Evolutionary conservation across 1,284 basidiomycete genomes (phyloP).

Genomic region (Apiotrichum sp.): DNA sequence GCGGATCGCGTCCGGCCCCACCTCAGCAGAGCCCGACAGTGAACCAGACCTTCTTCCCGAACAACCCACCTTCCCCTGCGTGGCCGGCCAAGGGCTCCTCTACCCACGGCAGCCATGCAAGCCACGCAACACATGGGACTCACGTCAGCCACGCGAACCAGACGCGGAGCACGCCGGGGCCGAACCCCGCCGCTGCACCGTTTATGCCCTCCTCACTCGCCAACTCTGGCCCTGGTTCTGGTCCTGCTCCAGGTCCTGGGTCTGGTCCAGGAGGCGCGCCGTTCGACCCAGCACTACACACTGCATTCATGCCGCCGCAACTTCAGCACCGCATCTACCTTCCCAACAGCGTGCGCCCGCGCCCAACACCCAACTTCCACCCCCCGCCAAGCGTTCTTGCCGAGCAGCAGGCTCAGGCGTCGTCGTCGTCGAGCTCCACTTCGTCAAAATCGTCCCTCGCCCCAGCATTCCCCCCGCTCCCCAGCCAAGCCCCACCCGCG

Average conservation of each 20-base stretch:
- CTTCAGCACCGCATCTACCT: constrained; percentile 47
- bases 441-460: constrained; percentile 5
- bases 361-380: constrained; percentile 39
- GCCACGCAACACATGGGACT: too few species aligned
- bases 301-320: constrained; percentile 43
- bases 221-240: neutral
- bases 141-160: neutral
- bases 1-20: constrained; percentile 15
- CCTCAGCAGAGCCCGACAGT: constrained; percentile 4
- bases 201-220: constrained; percentile 30
- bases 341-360: constrained; percentile 35
- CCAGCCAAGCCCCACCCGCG: constrained; percentile 13
- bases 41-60: constrained; percentile 5
- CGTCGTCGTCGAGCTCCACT: constrained; percentile 8
- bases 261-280: neutral
- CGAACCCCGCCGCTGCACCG: constrained; percentile 35
- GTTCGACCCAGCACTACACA: constrained; percentile 30
- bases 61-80: constrained; percentile 2
- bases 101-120: too few species aligned
- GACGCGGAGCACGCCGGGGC: constrained; percentile 8
- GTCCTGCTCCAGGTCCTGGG: neutral
- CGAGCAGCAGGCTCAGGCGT: constrained; percentile 22
- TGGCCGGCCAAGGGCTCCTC: constrained; percentile 4
- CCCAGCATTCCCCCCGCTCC: constrained; percentile 39
- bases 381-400: constrained; percentile 37